Percentiles rank a stretch among this genome's conserved stretches.
Conservation (phyloP, 768 basidiomycete genomes). For the Phanerodontia chrysosporium region DNA sequence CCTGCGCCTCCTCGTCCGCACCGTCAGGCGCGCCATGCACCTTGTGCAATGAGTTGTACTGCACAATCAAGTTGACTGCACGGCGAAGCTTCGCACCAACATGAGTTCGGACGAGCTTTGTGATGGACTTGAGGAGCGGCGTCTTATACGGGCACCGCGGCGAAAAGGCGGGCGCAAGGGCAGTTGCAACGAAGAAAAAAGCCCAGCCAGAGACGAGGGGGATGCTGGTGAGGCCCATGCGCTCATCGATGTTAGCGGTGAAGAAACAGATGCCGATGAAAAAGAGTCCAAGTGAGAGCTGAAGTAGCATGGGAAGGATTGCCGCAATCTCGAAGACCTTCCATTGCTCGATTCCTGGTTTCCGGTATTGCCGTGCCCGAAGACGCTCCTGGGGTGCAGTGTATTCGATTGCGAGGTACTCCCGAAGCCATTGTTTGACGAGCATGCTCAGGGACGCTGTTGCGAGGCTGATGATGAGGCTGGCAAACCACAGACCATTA, state of each 20-base stretch:
- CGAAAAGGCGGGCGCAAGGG: background rate
- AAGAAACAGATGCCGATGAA: slow-evolving; percentile 5
- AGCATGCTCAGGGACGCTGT: slow-evolving; percentile 8
- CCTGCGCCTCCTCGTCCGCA: background rate
- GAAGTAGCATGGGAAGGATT: background rate
- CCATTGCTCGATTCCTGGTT: background rate
- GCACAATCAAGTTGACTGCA: background rate
- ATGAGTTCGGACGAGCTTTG: background rate
- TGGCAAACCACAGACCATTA: slow-evolving; percentile 6
- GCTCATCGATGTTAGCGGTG: background rate
- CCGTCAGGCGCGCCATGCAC: background rate
- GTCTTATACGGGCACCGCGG: slow-evolving; percentile 11
- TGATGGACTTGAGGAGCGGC: background rate
- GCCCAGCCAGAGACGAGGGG: slow-evolving; percentile 1
- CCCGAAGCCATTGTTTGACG: slow-evolving; percentile 7
- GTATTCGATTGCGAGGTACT: slow-evolving; percentile 2
- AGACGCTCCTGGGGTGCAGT: background rate
- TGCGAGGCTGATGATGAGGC: slow-evolving; percentile 1
- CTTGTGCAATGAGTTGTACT: no score
- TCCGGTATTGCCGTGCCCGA: background rate
- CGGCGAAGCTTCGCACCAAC: no score
- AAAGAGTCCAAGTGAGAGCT: slow-evolving; percentile 5
- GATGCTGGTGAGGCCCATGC: background rate
- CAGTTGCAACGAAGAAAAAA: background rate
- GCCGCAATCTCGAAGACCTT: slow-evolving; percentile 6